These are phyloP conservation scores for Graphilbum sp. DNA, from an alignment of 2,329 filamentous ascomycete genomes.

Conservation along the genomic window DNA sequence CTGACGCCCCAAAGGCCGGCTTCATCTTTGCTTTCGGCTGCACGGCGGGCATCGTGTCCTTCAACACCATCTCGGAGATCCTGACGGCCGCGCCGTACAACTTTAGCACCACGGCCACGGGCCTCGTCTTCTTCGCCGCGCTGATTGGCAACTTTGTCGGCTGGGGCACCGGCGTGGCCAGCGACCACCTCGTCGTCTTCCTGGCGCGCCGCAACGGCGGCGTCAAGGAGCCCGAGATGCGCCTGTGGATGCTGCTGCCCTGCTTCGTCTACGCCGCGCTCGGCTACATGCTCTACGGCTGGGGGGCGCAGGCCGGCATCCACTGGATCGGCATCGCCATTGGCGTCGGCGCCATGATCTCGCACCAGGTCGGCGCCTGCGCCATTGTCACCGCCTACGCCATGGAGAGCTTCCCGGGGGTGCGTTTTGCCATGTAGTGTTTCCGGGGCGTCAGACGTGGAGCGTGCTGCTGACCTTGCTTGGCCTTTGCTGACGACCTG, in stretches of 20 bases:
- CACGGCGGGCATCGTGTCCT: neutral
- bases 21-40: neutral
- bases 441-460: no score
- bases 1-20: neutral
- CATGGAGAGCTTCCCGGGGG: neutral
- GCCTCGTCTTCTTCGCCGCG: neutral
- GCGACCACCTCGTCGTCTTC: neutral
- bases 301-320: neutral
- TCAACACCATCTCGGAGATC: neutral
- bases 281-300: neutral
- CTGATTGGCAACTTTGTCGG: neutral
- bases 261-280: neutral
- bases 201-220: neutral
- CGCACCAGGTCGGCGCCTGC: neutral
- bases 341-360: neutral
- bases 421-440: no score
- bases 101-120: neutral
- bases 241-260: neutral
- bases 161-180: neutral
- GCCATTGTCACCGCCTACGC: neutral
- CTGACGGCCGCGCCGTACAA: neutral
- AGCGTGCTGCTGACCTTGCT: no score
- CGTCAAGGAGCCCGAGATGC: constrained; percentile 1
- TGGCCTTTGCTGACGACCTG: no score
- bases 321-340: neutral